phyloP scores from a whole-genome alignment of 2,329 filamentous ascomycete genomes.

The Drechmeria coniospora region DNA sequence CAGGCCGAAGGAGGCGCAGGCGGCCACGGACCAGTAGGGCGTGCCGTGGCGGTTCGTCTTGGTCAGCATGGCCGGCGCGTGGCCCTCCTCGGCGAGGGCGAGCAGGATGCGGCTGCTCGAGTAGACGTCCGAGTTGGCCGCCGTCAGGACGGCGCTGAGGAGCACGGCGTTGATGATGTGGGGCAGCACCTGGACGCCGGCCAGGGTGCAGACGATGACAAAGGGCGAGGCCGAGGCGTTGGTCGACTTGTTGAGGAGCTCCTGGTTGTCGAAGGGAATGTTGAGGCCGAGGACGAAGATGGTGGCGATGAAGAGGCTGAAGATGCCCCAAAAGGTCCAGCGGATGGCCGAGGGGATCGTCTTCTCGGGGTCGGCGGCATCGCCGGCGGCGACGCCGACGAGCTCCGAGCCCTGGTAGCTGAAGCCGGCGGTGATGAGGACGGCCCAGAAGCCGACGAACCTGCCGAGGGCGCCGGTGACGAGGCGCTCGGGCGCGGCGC shows the following conservation, averaged over 20 bases:
- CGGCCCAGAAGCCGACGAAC: slow-evolving; percentile 55
- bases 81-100: slow-evolving; percentile 47
- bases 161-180: slow-evolving; percentile 66
- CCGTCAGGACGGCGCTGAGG: slow-evolving; percentile 62
- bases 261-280: slow-evolving; percentile 44
- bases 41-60: slow-evolving; percentile 46
- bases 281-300: slow-evolving; percentile 59
- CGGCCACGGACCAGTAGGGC: slow-evolving; percentile 43
- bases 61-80: slow-evolving; percentile 44
- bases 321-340: slow-evolving; percentile 61
- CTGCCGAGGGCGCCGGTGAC: slow-evolving; percentile 37
- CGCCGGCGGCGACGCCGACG: slow-evolving; percentile 64
- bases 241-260: slow-evolving; percentile 33
- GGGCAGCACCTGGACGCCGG: slow-evolving; percentile 47
- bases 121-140: slow-evolving; percentile 65
- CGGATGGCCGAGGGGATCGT: slow-evolving; percentile 58
- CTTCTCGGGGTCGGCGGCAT: slow-evolving; percentile 57
- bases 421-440: slow-evolving; percentile 54
- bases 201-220: slow-evolving; percentile 43
- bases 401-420: slow-evolving; percentile 61
- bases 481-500: too few relatives aligned
- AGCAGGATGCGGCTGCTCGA: slow-evolving; percentile 55
- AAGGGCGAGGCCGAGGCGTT: slow-evolving; percentile 52
- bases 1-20: slow-evolving; percentile 39
- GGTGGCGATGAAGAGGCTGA: slow-evolving; percentile 49